A percentile compares a stretch with the other conserved stretches of the same genome.
Evolutionary conservation across 1,284 basidiomycete genomes (phyloP).

Genomic region (Pseudozyma pruni): DNA sequence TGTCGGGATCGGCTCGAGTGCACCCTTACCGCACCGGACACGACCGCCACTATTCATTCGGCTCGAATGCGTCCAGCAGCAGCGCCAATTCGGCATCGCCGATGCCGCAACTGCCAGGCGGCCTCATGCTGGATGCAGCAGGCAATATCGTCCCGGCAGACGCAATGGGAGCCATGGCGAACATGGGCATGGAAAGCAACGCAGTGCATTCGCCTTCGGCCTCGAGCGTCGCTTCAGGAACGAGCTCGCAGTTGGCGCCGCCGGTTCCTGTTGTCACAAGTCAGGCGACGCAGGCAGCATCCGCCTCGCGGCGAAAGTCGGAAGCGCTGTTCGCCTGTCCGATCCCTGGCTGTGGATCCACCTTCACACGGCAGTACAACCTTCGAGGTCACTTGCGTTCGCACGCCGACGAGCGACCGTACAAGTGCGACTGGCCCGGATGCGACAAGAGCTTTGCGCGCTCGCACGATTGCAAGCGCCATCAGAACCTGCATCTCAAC

Average conservation of each 20-base stretch:
- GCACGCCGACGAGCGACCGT: conserved; percentile 94
- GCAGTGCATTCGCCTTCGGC: conserved; percentile 26
- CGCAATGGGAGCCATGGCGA: conserved; percentile 7
- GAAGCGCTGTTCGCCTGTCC: conserved; percentile 92
- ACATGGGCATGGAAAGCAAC: conserved; percentile 19
- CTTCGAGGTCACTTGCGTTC: conserved; percentile 86
- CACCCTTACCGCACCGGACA: conserved; percentile 48
- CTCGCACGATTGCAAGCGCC: conserved; percentile 94
- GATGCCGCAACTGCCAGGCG: conserved; percentile 26
- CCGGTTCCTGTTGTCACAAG: conserved; percentile 76
- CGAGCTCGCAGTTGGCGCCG: conserved; percentile 35
- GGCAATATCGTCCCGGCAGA: conserved; percentile 26
- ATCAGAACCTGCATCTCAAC: conserved; percentile 74
- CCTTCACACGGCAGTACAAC: conserved; percentile 73
- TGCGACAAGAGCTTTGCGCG: conserved; percentile 94
- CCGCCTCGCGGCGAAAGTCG: conserved; percentile 85
- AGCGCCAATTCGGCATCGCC: conserved; percentile 36
- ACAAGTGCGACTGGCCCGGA: conserved; percentile 89
- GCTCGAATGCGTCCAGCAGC: conserved; percentile 50
- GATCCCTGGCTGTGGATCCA: conserved; percentile 92
- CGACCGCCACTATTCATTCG: conserved; percentile 52
- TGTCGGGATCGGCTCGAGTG: conserved; percentile 29
- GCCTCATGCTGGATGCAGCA: conserved; percentile 20
- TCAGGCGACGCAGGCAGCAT: conserved; percentile 90
- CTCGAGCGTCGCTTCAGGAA: conserved; percentile 28